Percentiles rank a stretch among this genome's conserved stretches.
These are phyloP conservation scores for Mesembryanthemum crystallinum DNA, from an alignment of 148 eudicot species.

Conservation along the genomic window DNA sequence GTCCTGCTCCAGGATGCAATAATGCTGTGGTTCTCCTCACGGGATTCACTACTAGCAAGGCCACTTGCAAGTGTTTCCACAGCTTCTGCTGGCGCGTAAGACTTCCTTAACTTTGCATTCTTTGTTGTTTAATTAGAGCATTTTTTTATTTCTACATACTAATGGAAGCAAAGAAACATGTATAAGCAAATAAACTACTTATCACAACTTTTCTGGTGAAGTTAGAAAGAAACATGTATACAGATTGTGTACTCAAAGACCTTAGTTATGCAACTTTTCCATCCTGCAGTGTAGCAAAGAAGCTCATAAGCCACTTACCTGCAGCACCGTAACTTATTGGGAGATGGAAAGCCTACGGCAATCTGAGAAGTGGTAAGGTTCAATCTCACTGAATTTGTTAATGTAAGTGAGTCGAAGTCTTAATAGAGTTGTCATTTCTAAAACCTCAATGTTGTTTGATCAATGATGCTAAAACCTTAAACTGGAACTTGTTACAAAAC, in stretches of 20 bases:
- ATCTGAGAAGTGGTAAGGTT: slow-evolving; percentile 11
- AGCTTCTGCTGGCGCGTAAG: slow-evolving; percentile 29
- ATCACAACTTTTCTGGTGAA: background rate
- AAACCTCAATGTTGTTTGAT: no score
- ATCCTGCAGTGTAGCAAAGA: slow-evolving; percentile 24
- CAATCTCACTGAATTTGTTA: background rate
- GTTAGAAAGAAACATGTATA: background rate
- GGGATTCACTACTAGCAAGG: background rate
- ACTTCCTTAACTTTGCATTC: background rate
- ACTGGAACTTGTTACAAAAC: no score
- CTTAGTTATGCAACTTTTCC: background rate
- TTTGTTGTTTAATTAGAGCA: background rate
- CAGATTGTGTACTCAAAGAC: background rate
- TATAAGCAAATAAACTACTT: no score
- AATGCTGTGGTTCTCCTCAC: background rate
- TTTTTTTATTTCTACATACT: no score
- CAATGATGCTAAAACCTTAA: no score
- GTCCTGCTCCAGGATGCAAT: slow-evolving; percentile 19
- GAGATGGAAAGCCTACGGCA: background rate
- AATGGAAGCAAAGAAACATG: no score
- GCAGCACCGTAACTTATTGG: slow-evolving; percentile 6
- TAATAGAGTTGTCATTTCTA: no score
- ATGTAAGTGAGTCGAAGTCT: no score
- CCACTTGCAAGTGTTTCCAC: slow-evolving; percentile 17
- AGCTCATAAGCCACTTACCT: slow-evolving; percentile 20